A percentile compares a stretch with the other conserved stretches of the same genome.
These are phyloP conservation scores for Rhynchosporium graminicola DNA, from an alignment of 2,329 filamentous ascomycete species.

Conservation along the genomic window DNA sequence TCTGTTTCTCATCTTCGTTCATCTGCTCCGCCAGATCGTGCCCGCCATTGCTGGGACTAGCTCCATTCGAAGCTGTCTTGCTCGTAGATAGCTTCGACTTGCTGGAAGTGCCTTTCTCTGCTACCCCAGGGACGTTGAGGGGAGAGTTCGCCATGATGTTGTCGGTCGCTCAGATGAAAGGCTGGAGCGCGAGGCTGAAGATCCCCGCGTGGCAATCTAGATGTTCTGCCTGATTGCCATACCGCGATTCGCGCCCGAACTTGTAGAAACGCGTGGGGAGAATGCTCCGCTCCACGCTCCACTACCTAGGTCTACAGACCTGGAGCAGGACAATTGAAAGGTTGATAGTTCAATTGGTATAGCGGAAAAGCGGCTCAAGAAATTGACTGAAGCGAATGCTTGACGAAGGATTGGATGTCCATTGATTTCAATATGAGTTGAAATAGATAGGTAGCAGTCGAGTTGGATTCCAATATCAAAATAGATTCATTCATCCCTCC, in stretches of 20 bases:
- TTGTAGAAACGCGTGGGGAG: slow-evolving; percentile 1
- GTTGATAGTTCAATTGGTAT: neutral
- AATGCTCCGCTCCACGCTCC: neutral
- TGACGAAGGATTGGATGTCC: neutral
- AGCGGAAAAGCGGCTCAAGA: neutral
- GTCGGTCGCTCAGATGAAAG: neutral
- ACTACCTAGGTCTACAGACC: too few species aligned
- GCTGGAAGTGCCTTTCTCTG: slow-evolving; percentile 20
- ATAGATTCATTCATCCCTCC: slow-evolving; percentile 3
- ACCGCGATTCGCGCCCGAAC: slow-evolving; percentile 5
- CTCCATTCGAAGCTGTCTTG: slow-evolving; percentile 27
- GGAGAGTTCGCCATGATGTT: slow-evolving; percentile 32
- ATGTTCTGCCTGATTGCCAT: neutral
- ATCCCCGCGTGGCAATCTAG: slow-evolving; percentile 4
- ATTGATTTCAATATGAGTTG: neutral
- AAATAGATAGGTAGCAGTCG: neutral
- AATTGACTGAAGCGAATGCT: neutral
- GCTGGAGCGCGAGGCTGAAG: neutral
- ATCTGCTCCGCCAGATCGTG: slow-evolving; percentile 75
- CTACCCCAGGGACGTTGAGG: slow-evolving; percentile 29
- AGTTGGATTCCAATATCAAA: slow-evolving; percentile 10
- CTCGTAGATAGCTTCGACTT: slow-evolving; percentile 27
- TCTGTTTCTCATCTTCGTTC: slow-evolving; percentile 78
- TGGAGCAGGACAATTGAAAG: too few species aligned
- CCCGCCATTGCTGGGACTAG: slow-evolving; percentile 28